Evolutionary conservation across 371 early-diverging fungal species (phyloP).

Genomic region (Mucor racemosus): DNA sequence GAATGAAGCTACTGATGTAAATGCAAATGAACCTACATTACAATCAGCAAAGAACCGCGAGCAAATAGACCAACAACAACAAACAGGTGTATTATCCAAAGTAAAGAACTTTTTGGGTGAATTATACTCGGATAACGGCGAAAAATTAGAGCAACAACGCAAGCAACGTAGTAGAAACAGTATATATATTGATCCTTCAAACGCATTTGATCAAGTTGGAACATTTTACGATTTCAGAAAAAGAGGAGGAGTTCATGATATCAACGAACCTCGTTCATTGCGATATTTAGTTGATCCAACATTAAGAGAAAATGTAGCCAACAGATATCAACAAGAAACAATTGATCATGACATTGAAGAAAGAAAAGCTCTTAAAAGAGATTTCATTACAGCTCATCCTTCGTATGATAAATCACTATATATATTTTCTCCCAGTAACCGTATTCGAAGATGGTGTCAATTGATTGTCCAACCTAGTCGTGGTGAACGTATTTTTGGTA

Average conservation of each 20-base stretch:
- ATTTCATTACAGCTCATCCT: conserved; percentile 66
- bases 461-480: conserved; percentile 58
- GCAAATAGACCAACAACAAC: neutral
- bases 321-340: conserved; percentile 36
- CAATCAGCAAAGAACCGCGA: neutral
- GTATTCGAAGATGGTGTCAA: conserved; percentile 63
- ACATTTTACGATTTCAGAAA: conserved; percentile 34
- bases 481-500: conserved; percentile 60
- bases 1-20: conserved; percentile 25
- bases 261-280: conserved; percentile 32
- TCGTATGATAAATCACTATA: conserved; percentile 67
- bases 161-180: conserved; percentile 11
- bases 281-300: conserved; percentile 35
- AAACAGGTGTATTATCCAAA: conserved; percentile 8
- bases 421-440: conserved; percentile 55
- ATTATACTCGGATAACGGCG: neutral
- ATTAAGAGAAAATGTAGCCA: conserved; percentile 32
- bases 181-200: conserved; percentile 19
- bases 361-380: conserved; percentile 51
- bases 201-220: conserved; percentile 30
- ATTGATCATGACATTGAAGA: conserved; percentile 45
- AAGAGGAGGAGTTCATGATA: conserved; percentile 3
- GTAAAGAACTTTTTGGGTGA: conserved; percentile 14
- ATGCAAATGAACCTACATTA: neutral
- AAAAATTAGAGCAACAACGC: neutral